These are phyloP conservation scores for Whalleya microplaca DNA, from an alignment of 2,329 filamentous ascomycete genomes.

Conservation along the genomic window DNA sequence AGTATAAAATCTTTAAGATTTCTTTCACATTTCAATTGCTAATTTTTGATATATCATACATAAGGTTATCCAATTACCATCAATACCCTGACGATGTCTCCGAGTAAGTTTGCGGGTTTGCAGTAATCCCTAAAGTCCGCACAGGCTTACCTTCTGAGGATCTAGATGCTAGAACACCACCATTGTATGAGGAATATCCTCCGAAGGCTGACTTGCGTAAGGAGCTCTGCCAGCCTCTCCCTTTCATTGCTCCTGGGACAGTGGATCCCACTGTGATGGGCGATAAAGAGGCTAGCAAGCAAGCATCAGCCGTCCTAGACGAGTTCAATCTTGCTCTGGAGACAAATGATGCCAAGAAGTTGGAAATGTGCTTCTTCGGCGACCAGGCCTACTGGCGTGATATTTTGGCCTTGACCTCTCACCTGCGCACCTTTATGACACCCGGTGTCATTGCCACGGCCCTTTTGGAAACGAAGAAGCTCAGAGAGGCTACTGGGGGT, in stretches of 20 bases:
- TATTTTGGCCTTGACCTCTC: conserved; percentile 40
- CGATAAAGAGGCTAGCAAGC: conserved; percentile 10
- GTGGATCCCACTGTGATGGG: conserved; percentile 7
- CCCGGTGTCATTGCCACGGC: conserved; percentile 29
- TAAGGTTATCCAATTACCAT: too few relatives aligned
- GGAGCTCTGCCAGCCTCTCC: conserved; percentile 35
- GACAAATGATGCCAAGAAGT: conserved; percentile 19
- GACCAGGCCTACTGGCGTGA: conserved; percentile 44
- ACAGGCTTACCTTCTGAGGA: too few relatives aligned
- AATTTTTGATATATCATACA: too few relatives aligned
- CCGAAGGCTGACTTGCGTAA: conserved; percentile 24
- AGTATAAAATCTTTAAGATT: too few relatives aligned
- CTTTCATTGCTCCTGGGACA: conserved; percentile 17
- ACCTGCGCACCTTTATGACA: conserved; percentile 40
- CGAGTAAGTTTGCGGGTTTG: too few relatives aligned
- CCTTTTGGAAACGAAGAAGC: conserved; percentile 24
- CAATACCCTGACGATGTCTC: too few relatives aligned
- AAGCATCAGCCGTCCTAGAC: conserved; percentile 18
- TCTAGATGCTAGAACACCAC: too few relatives aligned
- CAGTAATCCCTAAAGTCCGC: too few relatives aligned
- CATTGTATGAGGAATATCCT: conserved; percentile 8
- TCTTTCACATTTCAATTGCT: too few relatives aligned
- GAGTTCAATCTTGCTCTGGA: conserved; percentile 26
- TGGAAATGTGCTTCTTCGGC: conserved; percentile 36
- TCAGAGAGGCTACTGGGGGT: conserved; percentile 19